Conservation (phyloP, 2,329 filamentous ascomycete species). For the Claviceps sp. region DNA sequence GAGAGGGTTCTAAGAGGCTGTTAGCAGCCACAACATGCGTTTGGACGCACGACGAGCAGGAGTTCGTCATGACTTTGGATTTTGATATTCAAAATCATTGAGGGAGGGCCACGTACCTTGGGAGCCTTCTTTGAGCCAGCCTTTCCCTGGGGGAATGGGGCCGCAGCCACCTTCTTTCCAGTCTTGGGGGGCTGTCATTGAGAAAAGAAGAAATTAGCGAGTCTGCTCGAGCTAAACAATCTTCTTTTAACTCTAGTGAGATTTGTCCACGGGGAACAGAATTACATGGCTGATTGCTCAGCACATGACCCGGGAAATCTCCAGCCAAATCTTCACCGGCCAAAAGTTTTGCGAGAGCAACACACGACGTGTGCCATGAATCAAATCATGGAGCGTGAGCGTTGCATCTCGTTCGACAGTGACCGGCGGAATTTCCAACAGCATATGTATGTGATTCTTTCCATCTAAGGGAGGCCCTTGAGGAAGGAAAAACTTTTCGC, state of each 20-base stretch:
- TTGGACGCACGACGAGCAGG: too few relatives aligned
- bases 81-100: too few relatives aligned
- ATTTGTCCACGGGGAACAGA: slow-evolving; percentile 13
- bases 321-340: slow-evolving; percentile 53
- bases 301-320: slow-evolving; percentile 33
- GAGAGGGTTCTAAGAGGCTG: slow-evolving; percentile 70
- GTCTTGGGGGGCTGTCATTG: slow-evolving; percentile 99
- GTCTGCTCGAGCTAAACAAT: slow-evolving; percentile 61
- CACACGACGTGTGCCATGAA: background rate
- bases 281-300: slow-evolving; percentile 36
- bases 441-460: slow-evolving; percentile 4
- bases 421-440: slow-evolving; percentile 22
- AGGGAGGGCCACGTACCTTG: slow-evolving; percentile 58
- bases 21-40: background rate
- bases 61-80: too few relatives aligned
- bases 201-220: slow-evolving; percentile 98
- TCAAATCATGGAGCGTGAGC: background rate
- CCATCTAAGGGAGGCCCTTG: background rate
- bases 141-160: slow-evolving; percentile 92
- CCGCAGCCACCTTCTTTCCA: slow-evolving; percentile 95
- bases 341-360: background rate
- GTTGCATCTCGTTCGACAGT: slow-evolving; percentile 8
- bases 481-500: slow-evolving; percentile 4
- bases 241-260: slow-evolving; percentile 93
- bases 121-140: slow-evolving; percentile 84